These are phyloP conservation scores for Vitis rotundifolia DNA, from an alignment of 164 flowering plant species.

Conservation along the genomic window DNA sequence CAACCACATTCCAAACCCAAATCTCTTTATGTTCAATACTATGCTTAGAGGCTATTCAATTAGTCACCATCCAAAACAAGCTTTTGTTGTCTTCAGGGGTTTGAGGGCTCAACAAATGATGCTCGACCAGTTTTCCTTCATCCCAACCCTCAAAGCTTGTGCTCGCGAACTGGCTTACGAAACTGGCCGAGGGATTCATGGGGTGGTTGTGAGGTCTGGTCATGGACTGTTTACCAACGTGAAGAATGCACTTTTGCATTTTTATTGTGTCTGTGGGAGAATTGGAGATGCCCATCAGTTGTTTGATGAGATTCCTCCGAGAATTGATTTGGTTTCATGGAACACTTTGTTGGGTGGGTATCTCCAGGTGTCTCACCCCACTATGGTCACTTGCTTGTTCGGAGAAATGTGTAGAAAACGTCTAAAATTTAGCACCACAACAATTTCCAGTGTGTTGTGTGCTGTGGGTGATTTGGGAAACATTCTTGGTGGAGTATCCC, in stretches of 20 bases:
- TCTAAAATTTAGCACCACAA: slow-evolving; percentile 15
- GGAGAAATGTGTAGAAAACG: slow-evolving; percentile 27
- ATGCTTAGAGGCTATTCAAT: slow-evolving; percentile 47
- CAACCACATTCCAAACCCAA: slow-evolving; percentile 30
- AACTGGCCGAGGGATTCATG: slow-evolving; percentile 40
- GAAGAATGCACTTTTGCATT: slow-evolving; percentile 41
- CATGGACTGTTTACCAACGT: slow-evolving; percentile 29
- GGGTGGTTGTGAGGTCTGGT: slow-evolving; percentile 35
- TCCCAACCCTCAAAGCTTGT: slow-evolving; percentile 37
- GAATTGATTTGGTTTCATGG: slow-evolving; percentile 52
- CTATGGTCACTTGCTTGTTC: slow-evolving; percentile 27
- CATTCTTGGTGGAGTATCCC: slow-evolving; percentile 25
- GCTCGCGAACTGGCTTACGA: slow-evolving; percentile 20
- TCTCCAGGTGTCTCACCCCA: slow-evolving; percentile 31
- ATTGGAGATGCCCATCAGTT: slow-evolving; percentile 28
- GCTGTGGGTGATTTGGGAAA: slow-evolving; percentile 31
- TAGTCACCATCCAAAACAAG: slow-evolving; percentile 26
- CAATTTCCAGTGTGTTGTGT: slow-evolving; percentile 27
- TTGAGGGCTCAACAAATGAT: slow-evolving; percentile 29
- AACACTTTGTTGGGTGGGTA: slow-evolving; percentile 53
- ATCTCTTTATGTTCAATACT: slow-evolving; percentile 55
- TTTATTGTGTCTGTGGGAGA: slow-evolving; percentile 36
- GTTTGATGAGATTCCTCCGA: slow-evolving; percentile 38
- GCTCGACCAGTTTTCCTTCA: slow-evolving; percentile 46
- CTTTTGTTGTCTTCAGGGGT: slow-evolving; percentile 28